phyloP scores from a whole-genome alignment of 495 filamentous ascomycete species.

The Collariella sp. region DNA sequence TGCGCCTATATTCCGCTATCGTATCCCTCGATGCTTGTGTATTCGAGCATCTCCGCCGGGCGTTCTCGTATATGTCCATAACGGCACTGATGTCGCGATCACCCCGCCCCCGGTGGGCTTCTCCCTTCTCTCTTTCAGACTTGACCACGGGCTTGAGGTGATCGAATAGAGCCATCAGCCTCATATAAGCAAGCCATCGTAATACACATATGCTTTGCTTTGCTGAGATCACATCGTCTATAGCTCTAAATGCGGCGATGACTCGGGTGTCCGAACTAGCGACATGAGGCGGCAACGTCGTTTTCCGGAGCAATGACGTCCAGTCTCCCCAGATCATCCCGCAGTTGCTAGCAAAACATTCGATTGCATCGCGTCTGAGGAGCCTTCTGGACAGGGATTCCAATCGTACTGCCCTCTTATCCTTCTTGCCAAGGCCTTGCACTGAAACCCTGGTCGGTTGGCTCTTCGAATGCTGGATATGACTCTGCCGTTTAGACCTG shows the following conservation, averaged over 20 bases:
- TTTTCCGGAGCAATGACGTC: conserved; percentile 9
- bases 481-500: conserved; percentile 4
- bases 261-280: conserved; percentile 11
- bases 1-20: neutral
- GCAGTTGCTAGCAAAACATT: conserved; percentile 9
- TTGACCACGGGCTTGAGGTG: conserved; percentile 8
- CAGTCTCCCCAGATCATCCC: conserved; percentile 11
- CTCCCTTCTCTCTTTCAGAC: conserved; percentile 6
- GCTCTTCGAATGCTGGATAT: conserved; percentile 3
- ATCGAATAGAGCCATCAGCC: conserved; percentile 9
- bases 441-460: conserved; percentile 1
- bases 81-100: conserved; percentile 9
- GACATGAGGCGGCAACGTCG: conserved; percentile 6
- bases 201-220: conserved; percentile 5
- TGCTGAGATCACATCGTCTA: conserved; percentile 7
- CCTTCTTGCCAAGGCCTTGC: conserved; percentile 7
- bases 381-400: conserved; percentile 8
- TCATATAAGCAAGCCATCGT: conserved; percentile 11
- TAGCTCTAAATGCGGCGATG: conserved; percentile 8
- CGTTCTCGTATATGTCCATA: neutral
- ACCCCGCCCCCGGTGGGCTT: conserved; percentile 1
- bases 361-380: conserved; percentile 4
- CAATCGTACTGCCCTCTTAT: conserved; percentile 4
- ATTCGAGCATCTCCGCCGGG: conserved; percentile 5
- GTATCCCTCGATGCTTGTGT: conserved; percentile 6